Percentiles rank a stretch among this genome's conserved stretches.
phyloP scores from a whole-genome alignment of 768 basidiomycete genomes.

The Calocybe cyanea region DNA sequence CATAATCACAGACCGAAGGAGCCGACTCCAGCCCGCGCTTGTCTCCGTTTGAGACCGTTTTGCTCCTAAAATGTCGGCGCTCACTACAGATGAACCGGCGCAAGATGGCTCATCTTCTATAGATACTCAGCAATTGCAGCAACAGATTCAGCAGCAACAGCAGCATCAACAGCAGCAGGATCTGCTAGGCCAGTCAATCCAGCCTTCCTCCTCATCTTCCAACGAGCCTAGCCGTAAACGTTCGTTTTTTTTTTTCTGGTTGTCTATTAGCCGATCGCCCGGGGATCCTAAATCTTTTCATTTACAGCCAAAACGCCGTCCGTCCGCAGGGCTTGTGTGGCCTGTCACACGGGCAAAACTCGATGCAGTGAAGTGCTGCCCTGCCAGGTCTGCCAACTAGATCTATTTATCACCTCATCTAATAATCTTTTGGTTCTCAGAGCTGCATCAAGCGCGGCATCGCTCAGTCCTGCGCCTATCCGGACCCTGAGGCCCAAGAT shows the following conservation, averaged over 20 bases:
- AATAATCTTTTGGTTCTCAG: conserved; percentile 30
- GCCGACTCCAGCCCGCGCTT: conserved; percentile 23
- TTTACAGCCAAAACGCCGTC: conserved; percentile 72
- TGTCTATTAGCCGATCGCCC: conserved; percentile 15
- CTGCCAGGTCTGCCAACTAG: conserved; percentile 54
- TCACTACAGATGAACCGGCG: conserved; percentile 68
- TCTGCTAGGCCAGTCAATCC: conserved; percentile 22
- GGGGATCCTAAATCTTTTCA: conserved; percentile 15
- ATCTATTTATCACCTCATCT: conserved; percentile 4
- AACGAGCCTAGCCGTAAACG: conserved; percentile 58
- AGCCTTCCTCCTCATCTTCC: conserved; percentile 21
- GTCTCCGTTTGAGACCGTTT: conserved; percentile 28
- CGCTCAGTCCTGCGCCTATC: conserved; percentile 67
- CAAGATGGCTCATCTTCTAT: conserved; percentile 47
- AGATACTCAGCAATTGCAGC: conserved; percentile 61
- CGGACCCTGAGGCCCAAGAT: conserved; percentile 65
- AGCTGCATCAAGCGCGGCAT: conserved; percentile 81
- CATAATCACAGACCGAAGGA: conserved; percentile 10
- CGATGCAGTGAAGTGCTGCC: conserved; percentile 79
- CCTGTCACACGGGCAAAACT: conserved; percentile 82
- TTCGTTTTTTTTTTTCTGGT: conserved; percentile 32
- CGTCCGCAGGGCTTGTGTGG: conserved; percentile 74
- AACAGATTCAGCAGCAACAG: conserved; percentile 42
- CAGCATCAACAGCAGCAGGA: conserved; percentile 23
- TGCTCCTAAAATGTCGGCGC: conserved; percentile 66